Percentiles rank a stretch among this genome's conserved stretches.
These are phyloP conservation scores for Saccharata proteae DNA, from an alignment of 2,329 filamentous ascomycete genomes.

Conservation along the genomic window DNA sequence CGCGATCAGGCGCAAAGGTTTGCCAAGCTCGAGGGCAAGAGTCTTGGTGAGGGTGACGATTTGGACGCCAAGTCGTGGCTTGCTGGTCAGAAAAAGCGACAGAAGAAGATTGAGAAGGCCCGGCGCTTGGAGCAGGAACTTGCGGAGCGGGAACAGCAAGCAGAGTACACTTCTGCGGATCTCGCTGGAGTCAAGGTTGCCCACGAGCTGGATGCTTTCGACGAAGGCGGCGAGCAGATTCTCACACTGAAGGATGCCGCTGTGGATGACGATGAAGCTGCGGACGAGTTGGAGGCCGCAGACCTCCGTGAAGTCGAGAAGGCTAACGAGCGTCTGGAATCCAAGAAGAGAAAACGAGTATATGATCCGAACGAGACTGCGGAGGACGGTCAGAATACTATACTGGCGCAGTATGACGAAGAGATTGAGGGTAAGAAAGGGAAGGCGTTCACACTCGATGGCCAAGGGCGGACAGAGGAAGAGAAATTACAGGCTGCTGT, in stretches of 20 bases:
- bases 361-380: conserved; percentile 75
- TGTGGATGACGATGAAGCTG: conserved; percentile 69
- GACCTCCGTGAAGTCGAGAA: conserved; percentile 60
- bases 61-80: conserved; percentile 79
- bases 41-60: conserved; percentile 64
- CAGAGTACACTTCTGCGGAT: conserved; percentile 73
- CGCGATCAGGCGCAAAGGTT: conserved; percentile 71
- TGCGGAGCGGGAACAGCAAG: conserved; percentile 51
- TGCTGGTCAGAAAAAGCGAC: conserved; percentile 78
- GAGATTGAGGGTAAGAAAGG: conserved; percentile 84
- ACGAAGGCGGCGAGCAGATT: conserved; percentile 73
- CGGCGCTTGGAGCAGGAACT: conserved; percentile 62
- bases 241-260: conserved; percentile 89
- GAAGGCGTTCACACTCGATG: conserved; percentile 79
- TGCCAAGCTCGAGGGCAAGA: conserved; percentile 65
- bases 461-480: conserved; percentile 52
- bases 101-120: conserved; percentile 74
- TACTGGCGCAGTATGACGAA: conserved; percentile 89
- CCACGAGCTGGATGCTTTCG: conserved; percentile 72
- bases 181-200: conserved; percentile 84
- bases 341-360: conserved; percentile 80
- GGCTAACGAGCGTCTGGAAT: conserved; percentile 61
- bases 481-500: conserved; percentile 49
- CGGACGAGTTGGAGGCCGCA: conserved; percentile 77
- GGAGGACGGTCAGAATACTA: conserved; percentile 50